These are phyloP conservation scores for Mucor velutinosus DNA, from an alignment of 371 early-diverging fungal genomes.

Conservation along the genomic window DNA sequence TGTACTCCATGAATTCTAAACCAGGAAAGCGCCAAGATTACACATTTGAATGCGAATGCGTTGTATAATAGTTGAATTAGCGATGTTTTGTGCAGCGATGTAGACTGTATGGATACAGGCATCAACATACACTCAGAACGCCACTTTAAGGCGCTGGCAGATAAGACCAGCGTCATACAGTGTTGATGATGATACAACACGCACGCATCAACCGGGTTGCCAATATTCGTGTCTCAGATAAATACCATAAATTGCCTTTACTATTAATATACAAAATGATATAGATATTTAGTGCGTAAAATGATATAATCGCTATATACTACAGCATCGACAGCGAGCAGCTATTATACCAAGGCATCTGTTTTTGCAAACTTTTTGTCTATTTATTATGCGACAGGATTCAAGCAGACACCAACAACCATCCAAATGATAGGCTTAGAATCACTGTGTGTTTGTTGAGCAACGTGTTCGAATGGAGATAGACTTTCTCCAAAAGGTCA, in stretches of 20 bases:
- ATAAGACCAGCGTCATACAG: neutral
- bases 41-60: neutral
- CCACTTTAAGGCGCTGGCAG: too few species aligned
- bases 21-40: constrained; percentile 1
- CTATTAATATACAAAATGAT: neutral
- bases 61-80: too few species aligned
- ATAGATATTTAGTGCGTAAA: neutral
- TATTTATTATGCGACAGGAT: neutral
- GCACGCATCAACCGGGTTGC: neutral
- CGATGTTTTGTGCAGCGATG: too few species aligned
- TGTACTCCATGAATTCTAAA: neutral
- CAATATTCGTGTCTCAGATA: neutral
- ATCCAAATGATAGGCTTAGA: neutral
- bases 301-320: neutral
- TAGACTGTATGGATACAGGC: too few species aligned
- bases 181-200: neutral
- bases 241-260: neutral
- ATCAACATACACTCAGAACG: too few species aligned
- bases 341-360: neutral
- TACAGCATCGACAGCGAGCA: neutral
- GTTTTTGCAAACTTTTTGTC: neutral
- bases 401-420: neutral
- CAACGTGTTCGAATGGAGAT: neutral
- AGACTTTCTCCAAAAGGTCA: neutral
- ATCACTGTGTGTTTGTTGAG: neutral